Conservation (phyloP, 768 basidiomycete genomes). For the Tylopilus plumbeoviolaceoides region DNA sequence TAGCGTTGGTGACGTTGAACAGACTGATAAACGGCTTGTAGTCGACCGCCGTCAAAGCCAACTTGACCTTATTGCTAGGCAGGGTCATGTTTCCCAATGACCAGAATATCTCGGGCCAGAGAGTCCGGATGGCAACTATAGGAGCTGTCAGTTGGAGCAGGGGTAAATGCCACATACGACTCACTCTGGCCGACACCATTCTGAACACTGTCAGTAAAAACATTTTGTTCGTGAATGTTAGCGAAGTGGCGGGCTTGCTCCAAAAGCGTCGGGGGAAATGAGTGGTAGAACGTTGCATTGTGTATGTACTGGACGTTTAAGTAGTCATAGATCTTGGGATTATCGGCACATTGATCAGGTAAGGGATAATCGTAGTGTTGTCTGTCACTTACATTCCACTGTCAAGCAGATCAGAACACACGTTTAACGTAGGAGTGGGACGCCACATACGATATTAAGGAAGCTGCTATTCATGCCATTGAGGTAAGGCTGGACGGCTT, state of each 20-base stretch:
- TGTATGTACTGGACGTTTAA: slow-evolving; percentile 72
- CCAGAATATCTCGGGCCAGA: slow-evolving; percentile 65
- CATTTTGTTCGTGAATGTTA: slow-evolving; percentile 69
- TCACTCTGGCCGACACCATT: slow-evolving; percentile 71
- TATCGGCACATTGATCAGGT: background rate
- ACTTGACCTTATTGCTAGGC: slow-evolving; percentile 68
- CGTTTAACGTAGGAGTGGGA: background rate
- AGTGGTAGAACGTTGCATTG: slow-evolving; percentile 73
- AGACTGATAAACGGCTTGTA: slow-evolving; percentile 89
- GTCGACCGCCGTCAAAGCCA: slow-evolving; percentile 71
- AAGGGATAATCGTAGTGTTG: background rate
- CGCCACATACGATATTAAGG: slow-evolving; percentile 57
- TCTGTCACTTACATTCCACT: slow-evolving; percentile 67
- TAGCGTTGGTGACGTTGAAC: slow-evolving; percentile 71
- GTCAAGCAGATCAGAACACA: slow-evolving; percentile 13
- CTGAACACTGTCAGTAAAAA: slow-evolving; percentile 61
- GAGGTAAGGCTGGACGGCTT: slow-evolving; percentile 59
- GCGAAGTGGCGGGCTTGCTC: slow-evolving; percentile 72
- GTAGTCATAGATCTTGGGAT: slow-evolving; percentile 64
- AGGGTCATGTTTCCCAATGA: slow-evolving; percentile 74
- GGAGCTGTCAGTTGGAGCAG: background rate
- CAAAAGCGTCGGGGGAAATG: slow-evolving; percentile 65
- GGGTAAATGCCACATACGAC: slow-evolving; percentile 23
- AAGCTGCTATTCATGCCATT: slow-evolving; percentile 59
- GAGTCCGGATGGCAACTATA: slow-evolving; percentile 79